Evolutionary conservation across 768 basidiomycete species (phyloP).

Genomic region (Xerocomus brunneocitrinus): DNA sequence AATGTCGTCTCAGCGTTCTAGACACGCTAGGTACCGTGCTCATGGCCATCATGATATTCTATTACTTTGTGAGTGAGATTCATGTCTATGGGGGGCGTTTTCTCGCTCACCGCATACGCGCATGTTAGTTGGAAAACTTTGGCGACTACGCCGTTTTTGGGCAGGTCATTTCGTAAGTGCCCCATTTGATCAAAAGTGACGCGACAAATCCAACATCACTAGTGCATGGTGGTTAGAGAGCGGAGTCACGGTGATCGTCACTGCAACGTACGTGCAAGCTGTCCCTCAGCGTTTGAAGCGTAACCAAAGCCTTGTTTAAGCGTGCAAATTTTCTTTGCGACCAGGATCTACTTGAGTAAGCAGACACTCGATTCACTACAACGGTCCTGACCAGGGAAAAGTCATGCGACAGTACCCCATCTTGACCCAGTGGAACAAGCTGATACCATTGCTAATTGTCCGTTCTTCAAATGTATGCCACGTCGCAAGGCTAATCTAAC

Average conservation of each 20-base stretch:
- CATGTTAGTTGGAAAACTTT: not conserved
- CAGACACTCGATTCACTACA: not conserved
- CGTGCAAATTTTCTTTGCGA: slow-evolving; percentile 5
- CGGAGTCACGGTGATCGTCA: not conserved
- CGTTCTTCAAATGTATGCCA: not conserved
- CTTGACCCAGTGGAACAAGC: not conserved
- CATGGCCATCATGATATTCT: not conserved
- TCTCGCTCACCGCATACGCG: not conserved
- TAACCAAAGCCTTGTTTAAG: not conserved
- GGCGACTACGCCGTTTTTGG: not conserved
- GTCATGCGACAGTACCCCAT: slow-evolving; percentile 5
- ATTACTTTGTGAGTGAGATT: slow-evolving; percentile 2
- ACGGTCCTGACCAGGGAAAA: not conserved
- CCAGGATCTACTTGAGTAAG: slow-evolving; percentile 7
- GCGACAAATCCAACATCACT: not conserved
- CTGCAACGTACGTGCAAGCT: not conserved
- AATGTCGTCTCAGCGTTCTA: not conserved
- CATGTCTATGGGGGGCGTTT: not conserved
- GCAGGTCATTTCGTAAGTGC: not conserved
- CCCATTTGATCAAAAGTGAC: not conserved
- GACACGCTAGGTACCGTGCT: not conserved
- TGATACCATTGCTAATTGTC: slow-evolving; percentile 2
- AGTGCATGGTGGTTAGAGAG: slow-evolving; percentile 3
- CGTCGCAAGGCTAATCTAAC: not conserved
- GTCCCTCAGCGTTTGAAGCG: not conserved